Evolutionary conservation across 441 rosid genomes (phyloP).

Genomic region (Euphorbia celastroides): DNA sequence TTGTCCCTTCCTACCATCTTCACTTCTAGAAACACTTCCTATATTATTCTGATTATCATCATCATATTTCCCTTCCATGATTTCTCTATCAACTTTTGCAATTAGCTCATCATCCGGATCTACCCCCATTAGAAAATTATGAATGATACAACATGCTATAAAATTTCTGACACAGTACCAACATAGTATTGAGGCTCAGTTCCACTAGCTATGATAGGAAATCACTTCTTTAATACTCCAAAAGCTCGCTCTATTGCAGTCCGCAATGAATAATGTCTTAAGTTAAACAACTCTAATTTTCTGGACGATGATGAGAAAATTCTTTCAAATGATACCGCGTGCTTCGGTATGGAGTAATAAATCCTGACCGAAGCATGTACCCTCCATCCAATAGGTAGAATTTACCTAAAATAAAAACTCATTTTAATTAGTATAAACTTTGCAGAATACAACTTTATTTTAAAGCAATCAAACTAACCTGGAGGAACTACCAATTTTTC

Average conservation of each 20-base stretch:
- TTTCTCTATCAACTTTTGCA: no score
- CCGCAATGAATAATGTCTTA: background rate
- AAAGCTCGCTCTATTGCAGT: slow-evolving; percentile 2
- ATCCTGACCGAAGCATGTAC: background rate
- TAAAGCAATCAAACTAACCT: background rate
- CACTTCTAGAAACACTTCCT: no score
- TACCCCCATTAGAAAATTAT: background rate
- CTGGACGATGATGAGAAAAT: background rate
- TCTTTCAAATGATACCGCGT: slow-evolving; percentile 5
- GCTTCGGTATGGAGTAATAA: background rate
- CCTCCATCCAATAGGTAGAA: background rate
- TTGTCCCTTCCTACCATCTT: no score
- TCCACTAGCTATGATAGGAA: slow-evolving; percentile 4
- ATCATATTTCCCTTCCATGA: no score
- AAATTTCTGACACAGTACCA: background rate
- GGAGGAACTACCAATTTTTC: background rate
- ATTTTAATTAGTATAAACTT: background rate
- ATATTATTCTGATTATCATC: no score
- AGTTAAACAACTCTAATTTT: background rate
- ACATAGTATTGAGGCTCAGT: background rate
- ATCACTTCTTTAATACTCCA: background rate
- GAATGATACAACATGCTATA: background rate
- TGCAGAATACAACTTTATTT: background rate
- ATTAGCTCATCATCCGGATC: background rate
- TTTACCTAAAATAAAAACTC: background rate